Evolutionary conservation across 2,329 filamentous ascomycete genomes (phyloP).

Genomic region (Akanthomyces lecanii): DNA sequence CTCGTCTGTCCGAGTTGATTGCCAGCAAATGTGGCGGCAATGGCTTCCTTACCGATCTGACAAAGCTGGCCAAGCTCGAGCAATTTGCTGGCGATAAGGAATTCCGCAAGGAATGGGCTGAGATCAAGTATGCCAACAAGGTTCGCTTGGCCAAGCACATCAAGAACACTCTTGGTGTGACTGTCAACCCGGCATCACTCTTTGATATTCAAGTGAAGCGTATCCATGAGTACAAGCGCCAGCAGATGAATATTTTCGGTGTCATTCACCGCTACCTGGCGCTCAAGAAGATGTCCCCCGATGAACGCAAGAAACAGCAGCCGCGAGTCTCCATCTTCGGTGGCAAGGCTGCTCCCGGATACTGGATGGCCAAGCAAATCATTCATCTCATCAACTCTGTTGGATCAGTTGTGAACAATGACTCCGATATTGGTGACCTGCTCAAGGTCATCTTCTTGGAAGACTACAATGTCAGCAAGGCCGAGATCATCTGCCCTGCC

Average conservation of each 20-base stretch:
- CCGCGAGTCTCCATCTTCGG: slow-evolving; percentile 95
- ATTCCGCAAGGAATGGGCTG: slow-evolving; percentile 91
- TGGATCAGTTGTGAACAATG: slow-evolving; percentile 84
- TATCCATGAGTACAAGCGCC: slow-evolving; percentile 98
- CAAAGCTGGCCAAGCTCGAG: slow-evolving; percentile 80
- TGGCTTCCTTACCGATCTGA: slow-evolving; percentile 87
- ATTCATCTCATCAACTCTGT: slow-evolving; percentile 96
- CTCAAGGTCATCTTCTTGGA: slow-evolving; percentile 97
- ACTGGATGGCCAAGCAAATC: slow-evolving; percentile 99
- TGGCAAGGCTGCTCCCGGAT: slow-evolving; percentile 94
- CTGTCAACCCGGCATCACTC: slow-evolving; percentile 79
- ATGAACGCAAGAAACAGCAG: slow-evolving; percentile 79
- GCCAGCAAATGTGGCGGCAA: slow-evolving; percentile 80
- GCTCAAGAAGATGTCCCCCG: slow-evolving; percentile 78
- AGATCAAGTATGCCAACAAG: slow-evolving; percentile 97
- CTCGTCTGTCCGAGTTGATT: slow-evolving; percentile 84
- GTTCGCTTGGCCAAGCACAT: slow-evolving; percentile 88
- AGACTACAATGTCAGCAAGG: slow-evolving; percentile 99
- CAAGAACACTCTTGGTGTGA: slow-evolving; percentile 72
- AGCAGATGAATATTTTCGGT: slow-evolving; percentile 98
- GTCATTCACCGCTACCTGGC: slow-evolving; percentile 91
- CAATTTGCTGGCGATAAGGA: slow-evolving; percentile 76
- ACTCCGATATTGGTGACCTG: slow-evolving; percentile 84
- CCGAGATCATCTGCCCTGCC: slow-evolving; percentile 90
- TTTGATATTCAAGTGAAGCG: slow-evolving; percentile 99